Evolutionary conservation across 2,329 filamentous ascomycete species (phyloP), one percentile per base, ranked within the genome.

Genomic region (Fusarium foetens): DNA sequence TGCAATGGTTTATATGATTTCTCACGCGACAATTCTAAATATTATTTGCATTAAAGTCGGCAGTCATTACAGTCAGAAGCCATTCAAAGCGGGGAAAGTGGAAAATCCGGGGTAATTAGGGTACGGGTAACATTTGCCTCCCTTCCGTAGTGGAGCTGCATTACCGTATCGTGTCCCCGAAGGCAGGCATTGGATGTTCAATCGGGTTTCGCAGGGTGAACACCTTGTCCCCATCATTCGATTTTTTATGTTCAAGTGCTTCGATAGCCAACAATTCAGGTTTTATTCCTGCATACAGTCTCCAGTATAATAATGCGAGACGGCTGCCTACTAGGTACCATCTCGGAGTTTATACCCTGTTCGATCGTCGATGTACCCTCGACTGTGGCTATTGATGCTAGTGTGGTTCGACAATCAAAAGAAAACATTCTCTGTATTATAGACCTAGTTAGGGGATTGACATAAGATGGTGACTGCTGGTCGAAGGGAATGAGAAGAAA

Each of bases 61-160:
- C 63, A 77, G 66, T 72, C 75, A 55, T 39, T 68, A 43, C 45
- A 19, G 46, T 42, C 64, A 45, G 35, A 57, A 45, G 39, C 59
- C 51, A 67, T 58, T 46, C 46, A 65, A 70, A 71, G 71, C 71
- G 68, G 65, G 75, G 68, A 58, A 68, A 41, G 21, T 29, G 27
- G 73, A 77, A 77, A 77, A 77, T 77, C 76, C 71, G 76, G 76
- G 76, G 76, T 76, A 77, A 68, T 68, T 70, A 76, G 60, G 64
- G 70, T 64, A 62, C 70, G 70, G 70, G 66, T 60, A 71, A 68
- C 63, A 42, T 61, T 63, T 71, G 61, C 71, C 60, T 66, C 36
- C 68, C 73, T 72, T 64, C 51, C 49, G 59, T 62, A 33, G 75
- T 76, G 75, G 75, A 74, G 73, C 60, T 66, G 62, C 33, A 31